phyloP scores from a whole-genome alignment of 2,329 filamentous ascomycete species.

The Fonsecaea nubica region DNA sequence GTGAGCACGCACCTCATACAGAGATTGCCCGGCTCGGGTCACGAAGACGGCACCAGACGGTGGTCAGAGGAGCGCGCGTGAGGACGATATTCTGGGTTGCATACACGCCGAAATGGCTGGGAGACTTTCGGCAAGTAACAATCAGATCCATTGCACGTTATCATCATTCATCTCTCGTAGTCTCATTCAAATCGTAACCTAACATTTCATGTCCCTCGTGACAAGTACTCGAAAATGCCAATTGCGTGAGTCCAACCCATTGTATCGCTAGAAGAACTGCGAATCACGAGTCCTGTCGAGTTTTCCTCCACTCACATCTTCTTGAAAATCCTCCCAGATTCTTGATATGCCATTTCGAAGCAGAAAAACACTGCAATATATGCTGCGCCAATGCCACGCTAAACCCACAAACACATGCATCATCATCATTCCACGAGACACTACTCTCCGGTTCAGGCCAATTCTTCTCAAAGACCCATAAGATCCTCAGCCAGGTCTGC shows the following conservation, averaged over 20 bases:
- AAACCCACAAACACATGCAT: not conserved
- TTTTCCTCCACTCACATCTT: not conserved
- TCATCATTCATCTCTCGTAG: conserved; percentile 4
- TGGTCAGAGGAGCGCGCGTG: not conserved
- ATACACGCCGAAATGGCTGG: not conserved
- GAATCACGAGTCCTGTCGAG: not conserved
- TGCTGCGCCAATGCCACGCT: not conserved
- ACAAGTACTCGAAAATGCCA: not conserved
- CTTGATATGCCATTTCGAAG: not conserved
- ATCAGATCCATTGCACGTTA: not conserved
- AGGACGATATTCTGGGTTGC: not conserved
- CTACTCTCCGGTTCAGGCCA: not conserved
- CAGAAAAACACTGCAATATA: not conserved
- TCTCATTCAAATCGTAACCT: not conserved
- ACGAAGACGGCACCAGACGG: not conserved
- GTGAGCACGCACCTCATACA: not conserved
- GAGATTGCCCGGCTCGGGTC: not conserved
- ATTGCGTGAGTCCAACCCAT: not conserved
- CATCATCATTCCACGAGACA: not conserved
- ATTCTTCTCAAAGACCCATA: conserved; percentile 12
- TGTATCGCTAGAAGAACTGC: not conserved
- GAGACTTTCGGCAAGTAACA: not conserved
- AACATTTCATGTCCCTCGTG: not conserved
- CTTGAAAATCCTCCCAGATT: not conserved
- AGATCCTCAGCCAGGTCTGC: conserved; percentile 19